Percentiles rank a stretch among this genome's conserved stretches.
These are phyloP conservation scores for Leccinum ochraceum DNA, from an alignment of 768 basidiomycete species.

Conservation along the genomic window DNA sequence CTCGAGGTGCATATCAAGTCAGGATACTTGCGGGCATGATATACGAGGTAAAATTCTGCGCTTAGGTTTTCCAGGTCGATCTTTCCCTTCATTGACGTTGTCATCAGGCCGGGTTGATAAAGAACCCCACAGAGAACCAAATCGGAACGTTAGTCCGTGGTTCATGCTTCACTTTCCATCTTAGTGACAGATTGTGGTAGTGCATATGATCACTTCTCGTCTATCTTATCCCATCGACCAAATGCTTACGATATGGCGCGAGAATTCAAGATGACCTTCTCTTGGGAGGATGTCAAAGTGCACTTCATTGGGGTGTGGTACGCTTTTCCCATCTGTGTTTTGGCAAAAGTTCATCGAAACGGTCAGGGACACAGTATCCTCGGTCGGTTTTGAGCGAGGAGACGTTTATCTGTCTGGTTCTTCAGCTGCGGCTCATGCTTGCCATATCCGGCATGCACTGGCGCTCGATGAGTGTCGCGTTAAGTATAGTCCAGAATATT, in stretches of 20 bases:
- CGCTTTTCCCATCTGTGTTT: constrained; percentile 18
- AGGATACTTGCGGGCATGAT: constrained; percentile 42
- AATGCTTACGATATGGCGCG: constrained; percentile 18
- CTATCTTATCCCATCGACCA: constrained; percentile 16
- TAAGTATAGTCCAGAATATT: constrained; percentile 52
- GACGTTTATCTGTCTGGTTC: constrained; percentile 53
- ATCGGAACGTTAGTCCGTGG: constrained; percentile 20
- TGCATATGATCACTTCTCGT: constrained; percentile 20
- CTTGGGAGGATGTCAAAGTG: constrained; percentile 41
- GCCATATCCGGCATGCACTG: constrained; percentile 62
- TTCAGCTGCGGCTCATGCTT: constrained; percentile 52
- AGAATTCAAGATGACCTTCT: constrained; percentile 46
- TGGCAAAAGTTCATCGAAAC: neutral
- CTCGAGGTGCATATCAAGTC: constrained; percentile 42
- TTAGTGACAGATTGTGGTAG: constrained; percentile 3
- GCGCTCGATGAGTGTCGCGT: constrained; percentile 59
- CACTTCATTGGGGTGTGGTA: constrained; percentile 55
- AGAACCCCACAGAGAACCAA: constrained; percentile 29
- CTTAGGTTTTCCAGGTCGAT: too few species aligned
- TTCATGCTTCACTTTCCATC: neutral
- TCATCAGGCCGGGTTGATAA: constrained; percentile 33
- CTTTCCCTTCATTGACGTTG: neutral
- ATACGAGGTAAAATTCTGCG: constrained; percentile 24
- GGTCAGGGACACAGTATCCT: constrained; percentile 63
- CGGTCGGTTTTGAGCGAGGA: constrained; percentile 52